These are phyloP conservation scores for Pulicaria dysenterica DNA, from an alignment of 129 eudicot genomes.

Conservation along the genomic window DNA sequence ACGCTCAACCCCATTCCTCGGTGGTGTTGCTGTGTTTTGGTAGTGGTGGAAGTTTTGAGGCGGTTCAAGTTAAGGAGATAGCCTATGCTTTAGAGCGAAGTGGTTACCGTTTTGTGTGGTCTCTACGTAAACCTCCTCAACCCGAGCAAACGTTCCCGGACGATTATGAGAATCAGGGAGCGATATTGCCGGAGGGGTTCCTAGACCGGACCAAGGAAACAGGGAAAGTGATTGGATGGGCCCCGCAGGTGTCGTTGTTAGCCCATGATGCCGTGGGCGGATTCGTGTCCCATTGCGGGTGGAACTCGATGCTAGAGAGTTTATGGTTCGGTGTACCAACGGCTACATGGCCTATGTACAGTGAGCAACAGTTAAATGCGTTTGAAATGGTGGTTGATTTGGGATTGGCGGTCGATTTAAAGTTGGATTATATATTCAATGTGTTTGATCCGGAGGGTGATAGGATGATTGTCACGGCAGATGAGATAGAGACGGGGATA, in stretches of 20 bases:
- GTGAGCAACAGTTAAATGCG: slow-evolving; percentile 43
- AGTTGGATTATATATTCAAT: slow-evolving; percentile 34
- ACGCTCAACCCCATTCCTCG: slow-evolving; percentile 40
- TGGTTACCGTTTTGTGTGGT: slow-evolving; percentile 47
- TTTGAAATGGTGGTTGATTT: slow-evolving; percentile 30
- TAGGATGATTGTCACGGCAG: slow-evolving; percentile 31
- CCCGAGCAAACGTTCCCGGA: slow-evolving; percentile 14
- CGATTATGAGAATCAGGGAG: slow-evolving; percentile 27
- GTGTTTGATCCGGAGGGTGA: slow-evolving; percentile 15
- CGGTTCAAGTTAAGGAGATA: slow-evolving; percentile 49
- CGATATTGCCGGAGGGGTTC: slow-evolving; percentile 45
- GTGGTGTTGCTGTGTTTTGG: slow-evolving; percentile 63
- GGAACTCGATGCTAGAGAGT: slow-evolving; percentile 58
- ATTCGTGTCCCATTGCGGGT: slow-evolving; percentile 57
- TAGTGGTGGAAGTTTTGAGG: slow-evolving; percentile 43
- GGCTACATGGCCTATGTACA: slow-evolving; percentile 41
- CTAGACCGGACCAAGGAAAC: slow-evolving; percentile 41
- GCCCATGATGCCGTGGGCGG: slow-evolving; percentile 55
- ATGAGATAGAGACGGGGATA: slow-evolving; percentile 31
- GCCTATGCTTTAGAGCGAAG: slow-evolving; percentile 46
- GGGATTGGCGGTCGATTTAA: slow-evolving; percentile 42
- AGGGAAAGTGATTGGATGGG: slow-evolving; percentile 61
- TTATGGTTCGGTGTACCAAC: slow-evolving; percentile 51
- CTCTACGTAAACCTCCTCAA: slow-evolving; percentile 32
- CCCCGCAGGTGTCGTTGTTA: slow-evolving; percentile 49